Percentiles rank a stretch among this genome's conserved stretches.
phyloP scores from a whole-genome alignment of 768 basidiomycete genomes.

The Hygrophorus pudorinus region DNA sequence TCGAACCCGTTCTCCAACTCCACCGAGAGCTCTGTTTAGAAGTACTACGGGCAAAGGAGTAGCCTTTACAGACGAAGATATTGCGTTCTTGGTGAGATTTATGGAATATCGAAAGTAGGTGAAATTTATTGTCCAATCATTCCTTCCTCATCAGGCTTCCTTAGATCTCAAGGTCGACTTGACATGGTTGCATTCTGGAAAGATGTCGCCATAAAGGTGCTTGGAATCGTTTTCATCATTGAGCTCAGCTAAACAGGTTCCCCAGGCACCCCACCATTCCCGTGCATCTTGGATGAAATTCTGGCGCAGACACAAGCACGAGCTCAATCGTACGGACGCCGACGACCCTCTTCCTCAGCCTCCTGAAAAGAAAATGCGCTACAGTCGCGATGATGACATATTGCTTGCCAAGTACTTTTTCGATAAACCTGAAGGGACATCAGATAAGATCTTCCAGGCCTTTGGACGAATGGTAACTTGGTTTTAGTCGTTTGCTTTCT shows the following conservation, averaged over 20 bases:
- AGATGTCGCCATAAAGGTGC: conserved; percentile 60
- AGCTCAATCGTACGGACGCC: conserved; percentile 53
- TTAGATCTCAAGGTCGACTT: conserved; percentile 45
- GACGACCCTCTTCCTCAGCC: conserved; percentile 66
- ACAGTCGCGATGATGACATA: conserved; percentile 71
- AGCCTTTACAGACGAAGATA: conserved; percentile 79
- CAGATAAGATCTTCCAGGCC: conserved; percentile 74
- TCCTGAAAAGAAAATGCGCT: conserved; percentile 84
- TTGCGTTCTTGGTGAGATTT: conserved; percentile 65
- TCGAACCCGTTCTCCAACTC: conserved; percentile 70
- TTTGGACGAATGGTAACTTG: conserved; percentile 56
- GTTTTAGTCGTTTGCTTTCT: conserved; percentile 3
- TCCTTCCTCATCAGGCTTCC: conserved; percentile 2
- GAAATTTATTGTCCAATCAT: neutral
- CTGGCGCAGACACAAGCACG: conserved; percentile 83
- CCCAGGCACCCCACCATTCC: conserved; percentile 79
- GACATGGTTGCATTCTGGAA: conserved; percentile 79
- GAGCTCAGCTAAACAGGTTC: neutral
- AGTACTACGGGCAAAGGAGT: conserved; percentile 89
- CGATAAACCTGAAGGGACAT: conserved; percentile 68
- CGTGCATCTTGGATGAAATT: conserved; percentile 94
- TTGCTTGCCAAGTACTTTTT: conserved; percentile 68
- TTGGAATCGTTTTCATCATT: conserved; percentile 14
- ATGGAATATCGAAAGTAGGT: conserved; percentile 68
- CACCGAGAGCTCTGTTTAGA: conserved; percentile 66